These are phyloP conservation scores for Ceratonia siliqua DNA, from an alignment of 306 rosid species.

Conservation along the genomic window DNA sequence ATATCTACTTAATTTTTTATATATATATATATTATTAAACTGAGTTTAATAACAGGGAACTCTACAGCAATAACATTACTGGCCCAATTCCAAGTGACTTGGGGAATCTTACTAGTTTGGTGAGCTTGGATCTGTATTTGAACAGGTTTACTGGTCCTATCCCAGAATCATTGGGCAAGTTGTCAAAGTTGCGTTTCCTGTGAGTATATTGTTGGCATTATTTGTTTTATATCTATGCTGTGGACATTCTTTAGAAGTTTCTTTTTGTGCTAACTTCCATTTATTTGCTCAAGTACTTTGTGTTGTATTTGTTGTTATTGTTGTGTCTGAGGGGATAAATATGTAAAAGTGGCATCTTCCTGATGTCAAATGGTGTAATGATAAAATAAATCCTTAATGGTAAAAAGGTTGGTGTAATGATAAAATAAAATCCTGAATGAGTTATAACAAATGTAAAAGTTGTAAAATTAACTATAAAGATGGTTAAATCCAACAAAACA, in stretches of 20 bases:
- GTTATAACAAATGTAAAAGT: not conserved
- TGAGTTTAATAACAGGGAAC: constrained; percentile 64
- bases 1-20: not conserved
- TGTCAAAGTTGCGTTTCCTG: constrained; percentile 95
- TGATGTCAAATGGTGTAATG: not conserved
- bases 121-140: constrained; percentile 97
- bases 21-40: not conserved
- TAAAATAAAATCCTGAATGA: not conserved
- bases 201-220: constrained; percentile 48
- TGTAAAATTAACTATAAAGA: not conserved
- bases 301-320: constrained; percentile 9
- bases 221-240: not conserved
- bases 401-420: not conserved
- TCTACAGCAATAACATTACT: constrained; percentile 91
- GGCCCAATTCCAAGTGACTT: constrained; percentile 92
- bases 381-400: not conserved
- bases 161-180: constrained; percentile 89
- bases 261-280: not conserved
- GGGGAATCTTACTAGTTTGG: constrained; percentile 97
- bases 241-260: not conserved
- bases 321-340: not conserved
- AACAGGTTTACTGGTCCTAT: constrained; percentile 83
- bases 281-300: not conserved
- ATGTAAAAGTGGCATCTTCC: not conserved
- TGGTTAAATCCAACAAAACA: not conserved